Percentiles rank a stretch among this genome's conserved stretches.
phyloP scores from a whole-genome alignment of 768 basidiomycete species.

The Grammothele lineata region DNA sequence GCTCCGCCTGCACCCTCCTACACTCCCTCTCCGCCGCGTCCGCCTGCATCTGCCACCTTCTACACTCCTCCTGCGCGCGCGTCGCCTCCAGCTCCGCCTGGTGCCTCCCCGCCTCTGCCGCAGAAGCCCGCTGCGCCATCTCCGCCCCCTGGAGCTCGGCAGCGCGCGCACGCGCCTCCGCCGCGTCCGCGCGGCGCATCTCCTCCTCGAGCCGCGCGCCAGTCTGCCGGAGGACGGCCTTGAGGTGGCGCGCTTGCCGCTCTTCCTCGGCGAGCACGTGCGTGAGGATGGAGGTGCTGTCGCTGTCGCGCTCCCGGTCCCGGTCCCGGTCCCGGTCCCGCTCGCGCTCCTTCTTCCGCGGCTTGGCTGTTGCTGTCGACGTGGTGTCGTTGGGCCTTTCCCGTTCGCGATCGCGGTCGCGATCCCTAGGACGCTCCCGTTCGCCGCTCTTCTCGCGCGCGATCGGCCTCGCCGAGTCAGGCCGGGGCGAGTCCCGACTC shows the following conservation, averaged over 20 bases:
- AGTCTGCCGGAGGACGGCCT: slow-evolving; percentile 45
- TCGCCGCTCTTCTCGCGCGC: not conserved
- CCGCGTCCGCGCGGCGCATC: slow-evolving; percentile 49
- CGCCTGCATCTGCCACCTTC: slow-evolving; percentile 42
- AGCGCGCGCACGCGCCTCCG: slow-evolving; percentile 44
- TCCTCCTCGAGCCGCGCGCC: slow-evolving; percentile 55
- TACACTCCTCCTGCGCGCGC: slow-evolving; percentile 40
- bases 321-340: slow-evolving; percentile 14
- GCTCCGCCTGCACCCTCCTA: slow-evolving; percentile 35
- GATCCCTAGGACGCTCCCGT: not conserved
- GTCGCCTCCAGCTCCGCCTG: slow-evolving; percentile 35
- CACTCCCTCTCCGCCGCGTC: slow-evolving; percentile 40
- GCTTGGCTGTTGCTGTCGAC: slow-evolving; percentile 13
- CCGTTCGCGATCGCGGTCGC: slow-evolving; percentile 6
- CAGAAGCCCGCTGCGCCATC: slow-evolving; percentile 31
- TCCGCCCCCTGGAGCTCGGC: slow-evolving; percentile 48
- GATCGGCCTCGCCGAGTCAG: too few relatives aligned
- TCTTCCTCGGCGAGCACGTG: slow-evolving; percentile 52
- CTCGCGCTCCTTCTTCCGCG: slow-evolving; percentile 33
- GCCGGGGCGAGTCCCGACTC: not conserved
- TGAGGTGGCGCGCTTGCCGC: slow-evolving; percentile 50
- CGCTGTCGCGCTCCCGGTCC: slow-evolving; percentile 14
- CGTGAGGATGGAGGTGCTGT: slow-evolving; percentile 26
- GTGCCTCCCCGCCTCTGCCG: slow-evolving; percentile 39
- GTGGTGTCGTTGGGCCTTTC: slow-evolving; percentile 5